These are phyloP conservation scores for Metschnikowia hibisci DNA, from an alignment of 805 yeast species.

Conservation along the genomic window DNA sequence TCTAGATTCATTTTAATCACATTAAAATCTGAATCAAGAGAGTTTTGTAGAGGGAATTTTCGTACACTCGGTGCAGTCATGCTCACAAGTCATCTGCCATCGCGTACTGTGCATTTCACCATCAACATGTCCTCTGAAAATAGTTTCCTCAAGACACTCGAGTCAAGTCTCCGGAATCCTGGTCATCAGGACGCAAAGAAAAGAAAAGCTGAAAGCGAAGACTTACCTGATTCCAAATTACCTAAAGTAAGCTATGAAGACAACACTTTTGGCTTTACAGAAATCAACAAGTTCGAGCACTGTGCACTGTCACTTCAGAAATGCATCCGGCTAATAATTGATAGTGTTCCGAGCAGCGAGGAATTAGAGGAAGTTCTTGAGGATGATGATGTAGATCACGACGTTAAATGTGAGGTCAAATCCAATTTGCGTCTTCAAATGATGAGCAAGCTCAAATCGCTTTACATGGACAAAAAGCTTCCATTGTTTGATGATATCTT, in stretches of 20 bases:
- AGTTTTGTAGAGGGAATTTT: neutral
- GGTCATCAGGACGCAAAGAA: neutral
- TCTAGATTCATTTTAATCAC: no score
- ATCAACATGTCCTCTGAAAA: neutral
- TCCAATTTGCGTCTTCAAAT: constrained; percentile 53
- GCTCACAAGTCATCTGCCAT: neutral
- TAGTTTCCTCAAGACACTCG: constrained; percentile 1
- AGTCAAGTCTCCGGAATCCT: neutral
- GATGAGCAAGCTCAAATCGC: constrained; percentile 56
- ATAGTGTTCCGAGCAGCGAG: constrained; percentile 52
- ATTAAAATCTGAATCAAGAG: no score
- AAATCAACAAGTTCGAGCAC: constrained; percentile 38
- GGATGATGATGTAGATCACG: constrained; percentile 33
- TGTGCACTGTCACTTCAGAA: constrained; percentile 43
- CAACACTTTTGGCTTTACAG: constrained; percentile 29
- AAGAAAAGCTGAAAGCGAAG: neutral
- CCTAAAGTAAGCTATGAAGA: neutral
- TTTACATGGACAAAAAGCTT: constrained; percentile 47
- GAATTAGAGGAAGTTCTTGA: constrained; percentile 35
- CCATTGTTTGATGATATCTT: constrained; percentile 52
- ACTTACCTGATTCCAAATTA: neutral
- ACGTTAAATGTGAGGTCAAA: constrained; percentile 47
- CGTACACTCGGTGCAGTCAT: neutral
- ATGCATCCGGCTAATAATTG: constrained; percentile 31
- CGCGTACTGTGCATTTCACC: neutral